A percentile compares a stretch with the other conserved stretches of the same genome.
Evolutionary conservation across 2,329 filamentous ascomycete genomes (phyloP).

Genomic region (Alternaria sp.): DNA sequence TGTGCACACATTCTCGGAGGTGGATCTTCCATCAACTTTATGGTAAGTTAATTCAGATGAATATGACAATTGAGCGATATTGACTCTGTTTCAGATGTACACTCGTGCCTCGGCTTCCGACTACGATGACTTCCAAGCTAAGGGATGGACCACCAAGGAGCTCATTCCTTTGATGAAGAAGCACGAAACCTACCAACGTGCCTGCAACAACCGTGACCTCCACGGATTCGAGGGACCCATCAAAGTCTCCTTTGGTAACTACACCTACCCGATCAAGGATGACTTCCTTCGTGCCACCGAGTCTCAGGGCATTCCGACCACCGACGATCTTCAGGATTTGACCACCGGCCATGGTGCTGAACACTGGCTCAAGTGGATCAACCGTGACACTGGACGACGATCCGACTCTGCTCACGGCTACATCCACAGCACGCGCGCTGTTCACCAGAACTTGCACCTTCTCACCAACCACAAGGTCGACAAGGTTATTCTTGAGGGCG

Average conservation of each 20-base stretch:
- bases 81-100: constrained; percentile 67
- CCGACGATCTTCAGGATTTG: constrained; percentile 79
- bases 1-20: constrained; percentile 76
- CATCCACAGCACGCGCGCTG: constrained; percentile 76
- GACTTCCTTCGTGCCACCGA: constrained; percentile 78
- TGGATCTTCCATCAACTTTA: constrained; percentile 79
- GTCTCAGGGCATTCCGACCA: constrained; percentile 76
- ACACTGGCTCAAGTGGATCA: constrained; percentile 89
- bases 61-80: too few relatives aligned
- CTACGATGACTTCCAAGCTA: constrained; percentile 80
- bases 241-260: constrained; percentile 81
- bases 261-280: constrained; percentile 82
- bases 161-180: constrained; percentile 80
- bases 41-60: constrained; percentile 58
- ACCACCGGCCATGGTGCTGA: constrained; percentile 74
- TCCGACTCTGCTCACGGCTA: constrained; percentile 81
- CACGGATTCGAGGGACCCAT: constrained; percentile 83
- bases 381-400: constrained; percentile 72
- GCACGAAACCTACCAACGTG: constrained; percentile 76
- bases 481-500: constrained; percentile 76
- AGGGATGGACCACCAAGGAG: constrained; percentile 81
- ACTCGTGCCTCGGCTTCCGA: constrained; percentile 75
- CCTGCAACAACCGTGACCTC: constrained; percentile 65
- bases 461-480: constrained; percentile 80
- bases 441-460: constrained; percentile 75